Evolutionary conservation across 2,329 filamentous ascomycete species (phyloP), one percentile per base, ranked within the genome.

Genomic region (Aspergillus fumigatiaffinis): DNA sequence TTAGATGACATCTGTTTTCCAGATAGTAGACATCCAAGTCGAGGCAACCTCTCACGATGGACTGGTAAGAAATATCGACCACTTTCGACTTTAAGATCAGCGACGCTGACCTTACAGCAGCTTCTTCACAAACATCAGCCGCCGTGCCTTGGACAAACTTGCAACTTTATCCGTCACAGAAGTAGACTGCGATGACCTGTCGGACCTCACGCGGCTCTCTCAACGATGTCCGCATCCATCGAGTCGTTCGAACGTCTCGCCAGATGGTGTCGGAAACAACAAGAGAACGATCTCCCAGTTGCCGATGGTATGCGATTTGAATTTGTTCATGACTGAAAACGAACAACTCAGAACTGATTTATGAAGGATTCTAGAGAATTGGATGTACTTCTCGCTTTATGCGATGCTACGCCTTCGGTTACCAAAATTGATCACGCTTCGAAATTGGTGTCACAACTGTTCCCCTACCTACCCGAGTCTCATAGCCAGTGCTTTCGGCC

Each of bases 351-450:
- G 51, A 46, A 56, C 64, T 75, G 53, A 73, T 59, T 49, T 53
- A 23, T 23, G 50, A 59, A 95, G 91, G 90, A 87, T 53, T 86
- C 92, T 54, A 87, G 90, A 68, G 95, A 99, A 79, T 88, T 96
- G 65, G 93, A 99, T 73, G 90, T 96, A 53, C 82, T 99, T 26
- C 78, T 97, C 26, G 91, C 94, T 47, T 82, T 99, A 26, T 97
- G 93, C 80, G 93, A 92, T 76, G 91, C 93, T 53, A 91, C 92
- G 3, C 88, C 91, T 3, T 83, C 86, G 25, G 82, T 97, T 26
- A 82, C 87, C 53, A 87, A 85, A 49, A 74, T 79, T 46, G 85
- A 90, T 59, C 88, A 89, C 69, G 92, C 92, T 28, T 85, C 90
- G 67, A 88, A 86, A 66, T 84, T 99, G 42, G 84, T 87, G n/a